These are phyloP conservation scores for Leccinum ponderosum DNA, from an alignment of 1,284 basidiomycete species.

Conservation along the genomic window DNA sequence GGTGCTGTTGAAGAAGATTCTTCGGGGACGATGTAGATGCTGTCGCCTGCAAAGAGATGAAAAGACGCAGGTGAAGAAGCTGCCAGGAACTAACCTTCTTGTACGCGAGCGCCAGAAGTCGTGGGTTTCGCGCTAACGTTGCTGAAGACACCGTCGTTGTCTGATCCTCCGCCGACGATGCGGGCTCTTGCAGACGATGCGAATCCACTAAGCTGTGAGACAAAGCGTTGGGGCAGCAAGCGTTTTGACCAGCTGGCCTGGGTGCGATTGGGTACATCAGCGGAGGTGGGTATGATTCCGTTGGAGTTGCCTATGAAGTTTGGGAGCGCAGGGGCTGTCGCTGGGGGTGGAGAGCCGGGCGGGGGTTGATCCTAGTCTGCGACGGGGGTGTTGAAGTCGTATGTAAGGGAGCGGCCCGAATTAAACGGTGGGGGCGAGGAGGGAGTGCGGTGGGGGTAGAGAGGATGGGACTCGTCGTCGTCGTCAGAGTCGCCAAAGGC, in stretches of 20 bases:
- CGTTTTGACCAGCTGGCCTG: constrained; percentile 53
- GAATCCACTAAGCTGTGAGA: constrained; percentile 48
- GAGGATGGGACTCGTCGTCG: constrained; percentile 59
- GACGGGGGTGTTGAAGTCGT: constrained; percentile 82
- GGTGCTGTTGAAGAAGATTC: constrained; percentile 81
- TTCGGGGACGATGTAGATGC: constrained; percentile 74
- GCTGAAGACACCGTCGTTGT: constrained; percentile 94
- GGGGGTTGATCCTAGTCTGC: constrained; percentile 79
- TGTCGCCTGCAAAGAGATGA: constrained; percentile 54
- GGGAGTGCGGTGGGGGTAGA: constrained; percentile 42
- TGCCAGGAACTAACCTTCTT: constrained; percentile 51
- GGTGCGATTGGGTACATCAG: constrained; percentile 35
- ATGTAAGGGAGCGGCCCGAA: constrained; percentile 46
- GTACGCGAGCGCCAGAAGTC: constrained; percentile 54
- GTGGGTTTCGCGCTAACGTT: constrained; percentile 93
- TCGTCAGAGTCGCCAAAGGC: constrained; percentile 76
- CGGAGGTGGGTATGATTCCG: constrained; percentile 64
- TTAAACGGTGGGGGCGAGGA: constrained; percentile 24
- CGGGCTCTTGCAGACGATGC: constrained; percentile 8
- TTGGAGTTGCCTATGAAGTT: constrained; percentile 83
- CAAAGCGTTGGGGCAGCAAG: constrained; percentile 55
- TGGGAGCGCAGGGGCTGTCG: constrained; percentile 59
- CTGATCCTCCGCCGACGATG: constrained; percentile 69
- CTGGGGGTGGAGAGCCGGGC: constrained; percentile 80
- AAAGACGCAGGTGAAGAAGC: background rate